Evolutionary conservation across 768 basidiomycete genomes (phyloP).

Genomic region (Pisolithus tinctorius): DNA sequence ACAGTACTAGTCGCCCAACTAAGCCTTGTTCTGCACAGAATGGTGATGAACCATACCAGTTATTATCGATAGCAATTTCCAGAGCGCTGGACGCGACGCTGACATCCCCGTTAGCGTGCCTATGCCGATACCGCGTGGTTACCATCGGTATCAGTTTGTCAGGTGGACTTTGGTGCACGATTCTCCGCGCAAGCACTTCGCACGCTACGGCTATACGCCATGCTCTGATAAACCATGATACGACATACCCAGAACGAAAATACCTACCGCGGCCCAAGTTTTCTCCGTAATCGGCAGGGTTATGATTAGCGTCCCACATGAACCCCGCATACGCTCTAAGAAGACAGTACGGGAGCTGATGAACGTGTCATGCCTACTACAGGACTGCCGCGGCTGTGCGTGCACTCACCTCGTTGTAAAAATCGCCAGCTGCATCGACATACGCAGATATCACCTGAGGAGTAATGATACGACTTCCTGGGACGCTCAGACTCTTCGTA

Average conservation of each 20-base stretch:
- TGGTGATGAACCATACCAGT: conserved; percentile 49
- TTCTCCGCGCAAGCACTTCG: conserved; percentile 74
- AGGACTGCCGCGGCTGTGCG: neutral
- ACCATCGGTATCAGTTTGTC: conserved; percentile 67
- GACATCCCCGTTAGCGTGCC: conserved; percentile 66
- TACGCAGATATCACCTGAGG: conserved; percentile 74
- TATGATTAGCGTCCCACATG: conserved; percentile 71
- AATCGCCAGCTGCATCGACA: conserved; percentile 79
- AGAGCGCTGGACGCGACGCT: conserved; percentile 73
- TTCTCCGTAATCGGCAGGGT: conserved; percentile 84
- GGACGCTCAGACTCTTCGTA: conserved; percentile 53
- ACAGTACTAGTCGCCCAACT: conserved; percentile 45
- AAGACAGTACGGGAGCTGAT: conserved; percentile 75
- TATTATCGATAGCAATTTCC: conserved; percentile 88
- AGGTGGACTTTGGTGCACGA: conserved; percentile 61
- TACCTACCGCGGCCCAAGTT: conserved; percentile 67
- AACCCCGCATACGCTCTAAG: conserved; percentile 75
- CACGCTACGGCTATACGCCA: conserved; percentile 59
- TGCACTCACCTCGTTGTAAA: conserved; percentile 65
- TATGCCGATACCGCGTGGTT: conserved; percentile 69
- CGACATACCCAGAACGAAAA: neutral
- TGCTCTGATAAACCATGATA: neutral
- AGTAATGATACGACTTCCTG: conserved; percentile 81
- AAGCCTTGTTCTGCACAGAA: neutral
- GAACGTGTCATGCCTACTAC: neutral